A percentile compares a stretch with the other conserved stretches of the same genome.
Conservation (phyloP, 2,329 filamentous ascomycete genomes). For the Eutypa lata region DNA sequence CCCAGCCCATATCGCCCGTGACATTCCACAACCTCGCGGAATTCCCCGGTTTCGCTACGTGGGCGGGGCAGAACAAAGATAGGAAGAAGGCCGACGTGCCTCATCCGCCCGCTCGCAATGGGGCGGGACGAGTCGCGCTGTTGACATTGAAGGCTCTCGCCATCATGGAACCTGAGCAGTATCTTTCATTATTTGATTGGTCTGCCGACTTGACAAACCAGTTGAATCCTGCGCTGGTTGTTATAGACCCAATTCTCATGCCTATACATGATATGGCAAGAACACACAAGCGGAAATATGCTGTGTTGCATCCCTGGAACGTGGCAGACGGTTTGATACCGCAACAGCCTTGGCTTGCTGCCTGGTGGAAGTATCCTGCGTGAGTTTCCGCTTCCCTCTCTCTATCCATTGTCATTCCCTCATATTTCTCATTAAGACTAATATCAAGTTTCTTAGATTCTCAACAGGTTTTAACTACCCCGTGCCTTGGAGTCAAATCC, state of each 20-base stretch:
- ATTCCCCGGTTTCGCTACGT: not conserved
- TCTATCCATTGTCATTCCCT: no score
- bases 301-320: not conserved
- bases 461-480: not conserved
- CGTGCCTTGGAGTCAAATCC: not conserved
- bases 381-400: no score
- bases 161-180: not conserved
- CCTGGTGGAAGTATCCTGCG: not conserved
- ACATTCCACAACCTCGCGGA: slow-evolving; percentile 1
- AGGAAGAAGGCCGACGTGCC: slow-evolving; percentile 1
- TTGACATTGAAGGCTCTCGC: not conserved
- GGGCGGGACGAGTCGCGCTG: not conserved
- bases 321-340: not conserved
- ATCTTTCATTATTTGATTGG: not conserved
- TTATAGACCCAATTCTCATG: not conserved
- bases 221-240: not conserved
- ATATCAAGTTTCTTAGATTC: not conserved
- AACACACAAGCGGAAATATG: not conserved
- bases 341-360: not conserved
- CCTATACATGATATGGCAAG: not conserved
- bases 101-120: not conserved
- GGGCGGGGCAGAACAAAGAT: not conserved
- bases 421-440: no score
- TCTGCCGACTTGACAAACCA: not conserved
- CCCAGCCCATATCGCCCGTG: not conserved